Conservation (phyloP, 768 basidiomycete genomes). For the Mycena galericulata region DNA sequence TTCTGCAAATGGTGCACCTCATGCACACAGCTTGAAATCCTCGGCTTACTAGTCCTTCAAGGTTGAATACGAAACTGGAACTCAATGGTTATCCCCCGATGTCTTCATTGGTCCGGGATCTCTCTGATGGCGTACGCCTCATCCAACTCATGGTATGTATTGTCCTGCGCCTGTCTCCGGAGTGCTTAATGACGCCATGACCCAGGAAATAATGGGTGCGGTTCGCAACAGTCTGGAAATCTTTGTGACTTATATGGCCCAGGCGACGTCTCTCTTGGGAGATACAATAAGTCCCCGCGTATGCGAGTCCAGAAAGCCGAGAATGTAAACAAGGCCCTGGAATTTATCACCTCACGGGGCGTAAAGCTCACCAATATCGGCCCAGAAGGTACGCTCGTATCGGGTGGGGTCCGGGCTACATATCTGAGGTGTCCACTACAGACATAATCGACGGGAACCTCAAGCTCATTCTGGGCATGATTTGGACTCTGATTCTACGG, state of each 20-base stretch:
- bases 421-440: constrained; percentile 44
- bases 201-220: constrained; percentile 96
- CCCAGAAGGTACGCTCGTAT: constrained; percentile 77
- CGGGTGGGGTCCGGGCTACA: background rate
- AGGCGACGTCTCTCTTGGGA: constrained; percentile 94
- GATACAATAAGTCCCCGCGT: constrained; percentile 90
- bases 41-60: constrained; percentile 48
- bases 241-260: constrained; percentile 7
- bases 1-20: constrained; percentile 88
- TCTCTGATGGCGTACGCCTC: constrained; percentile 94
- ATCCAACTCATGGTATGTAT: constrained; percentile 90
- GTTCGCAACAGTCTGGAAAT: background rate
- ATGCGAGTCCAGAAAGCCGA: constrained; percentile 98
- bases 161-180: no score
- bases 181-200: no score
- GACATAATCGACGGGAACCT: constrained; percentile 99
- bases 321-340: constrained; percentile 96
- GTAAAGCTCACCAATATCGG: constrained; percentile 98
- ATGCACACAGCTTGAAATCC: constrained; percentile 17
- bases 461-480: constrained; percentile 99
- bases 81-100: constrained; percentile 87
- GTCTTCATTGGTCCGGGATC: constrained; percentile 88
- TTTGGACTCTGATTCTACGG: constrained; percentile 97
- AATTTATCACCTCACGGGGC: constrained; percentile 93
- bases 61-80: constrained; percentile 97